These are phyloP conservation scores for Vigna nakashimae DNA, from an alignment of 306 rosid genomes.

Conservation along the genomic window DNA sequence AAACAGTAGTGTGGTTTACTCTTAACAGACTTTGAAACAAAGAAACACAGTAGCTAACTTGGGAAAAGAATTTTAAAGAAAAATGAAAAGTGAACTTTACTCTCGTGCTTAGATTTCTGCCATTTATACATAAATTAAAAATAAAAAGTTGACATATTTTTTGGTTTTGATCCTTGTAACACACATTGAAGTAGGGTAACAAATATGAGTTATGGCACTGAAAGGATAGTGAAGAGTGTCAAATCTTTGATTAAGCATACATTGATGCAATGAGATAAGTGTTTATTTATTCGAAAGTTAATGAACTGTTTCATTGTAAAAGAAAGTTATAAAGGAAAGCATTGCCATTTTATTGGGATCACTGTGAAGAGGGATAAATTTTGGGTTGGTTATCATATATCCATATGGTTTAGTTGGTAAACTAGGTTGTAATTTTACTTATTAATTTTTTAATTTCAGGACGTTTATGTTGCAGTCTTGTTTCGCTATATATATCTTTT, in stretches of 20 bases:
- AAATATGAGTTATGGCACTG: not conserved
- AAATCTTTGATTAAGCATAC: not conserved
- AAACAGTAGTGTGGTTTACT: too few relatives aligned
- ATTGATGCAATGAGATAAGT: slow-evolving; percentile 3
- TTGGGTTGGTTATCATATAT: slow-evolving; percentile 23
- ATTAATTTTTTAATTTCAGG: slow-evolving; percentile 6
- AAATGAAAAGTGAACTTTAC: too few relatives aligned
- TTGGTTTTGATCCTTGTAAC: not conserved
- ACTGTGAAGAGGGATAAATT: slow-evolving; percentile 1
- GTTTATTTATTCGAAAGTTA: not conserved
- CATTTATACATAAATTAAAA: too few relatives aligned
- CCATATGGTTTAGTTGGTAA: not conserved
- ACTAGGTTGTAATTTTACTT: slow-evolving; percentile 22
- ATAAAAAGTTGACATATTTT: too few relatives aligned
- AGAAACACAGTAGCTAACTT: too few relatives aligned
- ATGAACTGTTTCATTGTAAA: not conserved
- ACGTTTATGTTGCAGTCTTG: slow-evolving; percentile 19
- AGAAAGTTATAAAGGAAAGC: not conserved
- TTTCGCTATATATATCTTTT: slow-evolving; percentile 3
- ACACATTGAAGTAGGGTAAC: not conserved
- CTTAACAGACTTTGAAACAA: too few relatives aligned
- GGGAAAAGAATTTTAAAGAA: too few relatives aligned
- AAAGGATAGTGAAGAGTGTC: not conserved
- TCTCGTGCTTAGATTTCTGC: too few relatives aligned
- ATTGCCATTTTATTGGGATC: slow-evolving; percentile 4